Conservation (phyloP, 2,329 filamentous ascomycete genomes). For the Nemania sp. region DNA sequence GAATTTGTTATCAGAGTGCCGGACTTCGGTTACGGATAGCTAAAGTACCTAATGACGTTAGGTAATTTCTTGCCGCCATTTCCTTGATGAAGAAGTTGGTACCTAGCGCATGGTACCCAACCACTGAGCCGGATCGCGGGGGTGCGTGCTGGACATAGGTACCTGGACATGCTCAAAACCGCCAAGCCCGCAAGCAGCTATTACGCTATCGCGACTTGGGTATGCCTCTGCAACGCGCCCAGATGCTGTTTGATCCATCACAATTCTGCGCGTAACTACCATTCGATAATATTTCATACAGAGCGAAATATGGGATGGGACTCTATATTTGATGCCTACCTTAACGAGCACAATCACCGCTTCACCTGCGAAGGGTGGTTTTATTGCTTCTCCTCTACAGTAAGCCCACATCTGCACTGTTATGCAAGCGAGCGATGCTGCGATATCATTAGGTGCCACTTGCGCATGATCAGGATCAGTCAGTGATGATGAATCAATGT, state of each 20-base stretch:
- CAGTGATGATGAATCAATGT: conserved; percentile 2
- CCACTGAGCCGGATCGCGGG: conserved; percentile 22
- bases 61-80: conserved; percentile 90
- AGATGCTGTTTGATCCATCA: conserved; percentile 2
- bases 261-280: conserved; percentile 1
- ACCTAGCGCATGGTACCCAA: too few species aligned
- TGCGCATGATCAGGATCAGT: not conserved
- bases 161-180: not conserved
- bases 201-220: not conserved
- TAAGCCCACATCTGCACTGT: conserved; percentile 20
- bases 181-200: conserved; percentile 8
- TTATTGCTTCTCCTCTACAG: conserved; percentile 6
- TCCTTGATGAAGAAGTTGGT: conserved; percentile 91
- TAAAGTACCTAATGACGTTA: conserved; percentile 1
- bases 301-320: conserved; percentile 4
- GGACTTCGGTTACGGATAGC: not conserved
- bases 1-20: not conserved
- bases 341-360: conserved; percentile 16
- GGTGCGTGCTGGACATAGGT: conserved; percentile 12
- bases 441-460: conserved; percentile 2
- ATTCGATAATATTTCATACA: conserved; percentile 20
- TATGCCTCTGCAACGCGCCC: too few species aligned
- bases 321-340: conserved; percentile 3
- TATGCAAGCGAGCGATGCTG: conserved; percentile 2
- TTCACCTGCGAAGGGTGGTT: not conserved